Percentiles rank a stretch among this genome's conserved stretches.
Evolutionary conservation across 2,329 filamentous ascomycete species (phyloP).

Genomic region (Neofusicoccum cordaticola): DNA sequence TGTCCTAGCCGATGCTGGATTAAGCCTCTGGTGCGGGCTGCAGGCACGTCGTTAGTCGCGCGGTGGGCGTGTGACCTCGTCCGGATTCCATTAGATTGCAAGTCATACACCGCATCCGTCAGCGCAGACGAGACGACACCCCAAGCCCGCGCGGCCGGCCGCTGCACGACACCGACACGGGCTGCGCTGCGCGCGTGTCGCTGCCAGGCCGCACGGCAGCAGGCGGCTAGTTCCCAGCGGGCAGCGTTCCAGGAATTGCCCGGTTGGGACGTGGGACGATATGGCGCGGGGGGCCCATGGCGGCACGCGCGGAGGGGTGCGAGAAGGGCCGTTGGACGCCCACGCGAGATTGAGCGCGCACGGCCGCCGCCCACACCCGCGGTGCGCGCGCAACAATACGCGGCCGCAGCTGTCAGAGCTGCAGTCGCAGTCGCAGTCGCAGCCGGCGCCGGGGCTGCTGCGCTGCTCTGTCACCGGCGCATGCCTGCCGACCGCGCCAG

Average conservation of each 20-base stretch:
- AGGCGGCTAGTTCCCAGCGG: neutral
- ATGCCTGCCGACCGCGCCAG: neutral
- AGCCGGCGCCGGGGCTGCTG: no score
- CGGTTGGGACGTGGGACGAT: neutral
- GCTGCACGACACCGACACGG: neutral
- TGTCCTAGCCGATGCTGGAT: neutral
- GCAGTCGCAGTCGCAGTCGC: no score
- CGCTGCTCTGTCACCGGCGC: no score
- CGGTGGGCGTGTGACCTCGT: constrained; percentile 7
- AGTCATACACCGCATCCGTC: constrained; percentile 6
- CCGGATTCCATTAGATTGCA: neutral
- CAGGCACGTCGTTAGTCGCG: constrained; percentile 7
- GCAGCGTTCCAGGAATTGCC: neutral
- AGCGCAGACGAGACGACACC: neutral
- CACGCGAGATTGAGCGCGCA: no score
- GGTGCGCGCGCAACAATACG: neutral
- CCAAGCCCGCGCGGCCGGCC: neutral
- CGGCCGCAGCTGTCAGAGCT: neutral
- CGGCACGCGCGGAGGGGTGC: neutral
- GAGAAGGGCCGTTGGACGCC: neutral
- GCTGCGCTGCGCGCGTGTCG: no score
- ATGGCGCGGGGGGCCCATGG: neutral
- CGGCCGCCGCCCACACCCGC: neutral
- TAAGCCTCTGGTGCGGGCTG: constrained; percentile 1
- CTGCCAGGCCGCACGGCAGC: no score